phyloP scores from a whole-genome alignment of 2,329 filamentous ascomycete genomes.

The Grosmannia huntii region DNA sequence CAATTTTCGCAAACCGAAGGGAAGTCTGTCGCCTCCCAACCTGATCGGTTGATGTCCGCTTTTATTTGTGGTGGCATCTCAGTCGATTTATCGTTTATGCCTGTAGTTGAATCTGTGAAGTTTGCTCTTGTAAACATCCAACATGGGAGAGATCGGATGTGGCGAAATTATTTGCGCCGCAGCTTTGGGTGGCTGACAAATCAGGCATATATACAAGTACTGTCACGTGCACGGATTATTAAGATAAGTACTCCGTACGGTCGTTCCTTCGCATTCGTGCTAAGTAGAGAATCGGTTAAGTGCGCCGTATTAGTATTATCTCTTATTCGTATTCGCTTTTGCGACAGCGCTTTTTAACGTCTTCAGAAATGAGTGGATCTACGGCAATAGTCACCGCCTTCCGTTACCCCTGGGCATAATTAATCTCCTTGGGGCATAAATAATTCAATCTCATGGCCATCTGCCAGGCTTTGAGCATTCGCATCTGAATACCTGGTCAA shows the following conservation, averaged over 20 bases:
- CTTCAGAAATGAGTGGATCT: neutral
- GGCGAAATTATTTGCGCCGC: neutral
- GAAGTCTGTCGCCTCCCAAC: slow-evolving; percentile 90
- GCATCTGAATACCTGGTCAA: neutral
- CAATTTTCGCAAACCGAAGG: slow-evolving; percentile 86
- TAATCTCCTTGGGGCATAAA: neutral
- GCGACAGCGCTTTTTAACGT: neutral
- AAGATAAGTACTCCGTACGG: too few relatives aligned
- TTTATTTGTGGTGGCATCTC: slow-evolving; percentile 84
- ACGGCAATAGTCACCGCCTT: neutral
- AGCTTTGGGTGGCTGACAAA: neutral
- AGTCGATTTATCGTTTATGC: neutral
- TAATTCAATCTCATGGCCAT: neutral
- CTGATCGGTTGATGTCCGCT: slow-evolving; percentile 86
- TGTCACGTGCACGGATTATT: neutral
- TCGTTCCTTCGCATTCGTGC: neutral
- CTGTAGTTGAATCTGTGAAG: neutral
- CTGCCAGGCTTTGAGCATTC: neutral
- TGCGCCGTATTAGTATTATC: neutral
- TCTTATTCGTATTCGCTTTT: slow-evolving; percentile 13
- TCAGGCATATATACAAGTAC: neutral
- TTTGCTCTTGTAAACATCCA: neutral
- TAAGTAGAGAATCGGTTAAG: neutral
- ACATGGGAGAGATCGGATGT: too few relatives aligned
- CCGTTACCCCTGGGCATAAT: neutral